These are phyloP conservation scores for Penstemon barbatus DNA, from an alignment of 257 asterid genomes.

Conservation along the genomic window DNA sequence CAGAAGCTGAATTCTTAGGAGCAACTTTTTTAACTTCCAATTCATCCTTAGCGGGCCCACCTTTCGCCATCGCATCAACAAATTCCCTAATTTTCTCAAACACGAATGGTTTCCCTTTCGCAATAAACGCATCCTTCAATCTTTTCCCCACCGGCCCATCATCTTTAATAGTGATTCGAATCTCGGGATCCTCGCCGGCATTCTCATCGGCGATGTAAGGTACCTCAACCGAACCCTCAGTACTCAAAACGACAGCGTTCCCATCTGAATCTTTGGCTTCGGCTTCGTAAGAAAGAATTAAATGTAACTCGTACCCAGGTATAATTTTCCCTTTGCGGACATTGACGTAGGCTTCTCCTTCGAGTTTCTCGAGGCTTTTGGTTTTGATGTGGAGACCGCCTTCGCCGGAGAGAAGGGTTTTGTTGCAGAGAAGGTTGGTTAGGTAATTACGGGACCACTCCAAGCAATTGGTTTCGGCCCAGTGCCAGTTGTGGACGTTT, in stretches of 20 bases:
- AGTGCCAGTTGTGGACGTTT: constrained; percentile 98
- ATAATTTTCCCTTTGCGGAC: constrained; percentile 89
- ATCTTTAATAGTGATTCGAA: constrained; percentile 58
- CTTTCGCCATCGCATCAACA: constrained; percentile 57
- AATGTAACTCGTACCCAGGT: constrained; percentile 78
- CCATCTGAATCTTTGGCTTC: constrained; percentile 69
- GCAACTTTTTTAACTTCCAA: constrained; percentile 64
- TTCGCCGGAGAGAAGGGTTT: constrained; percentile 66
- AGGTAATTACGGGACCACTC: constrained; percentile 78
- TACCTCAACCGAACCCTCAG: constrained; percentile 76
- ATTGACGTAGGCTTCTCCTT: constrained; percentile 91
- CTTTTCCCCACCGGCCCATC: constrained; percentile 76
- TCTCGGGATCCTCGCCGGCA: constrained; percentile 89
- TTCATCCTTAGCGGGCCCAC: constrained; percentile 87
- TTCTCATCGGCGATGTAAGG: constrained; percentile 94
- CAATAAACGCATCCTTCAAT: constrained; percentile 70
- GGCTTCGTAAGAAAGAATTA: constrained; percentile 71
- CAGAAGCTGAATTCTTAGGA: constrained; percentile 37
- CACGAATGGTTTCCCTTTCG: constrained; percentile 51
- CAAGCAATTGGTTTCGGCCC: constrained; percentile 89
- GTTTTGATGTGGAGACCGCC: constrained; percentile 50
- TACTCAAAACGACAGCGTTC: constrained; percentile 32
- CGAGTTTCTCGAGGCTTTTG: constrained; percentile 58
- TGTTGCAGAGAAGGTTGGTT: constrained; percentile 50
- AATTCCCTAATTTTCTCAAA: constrained; percentile 45